Evolutionary conservation across 345 rosid species (phyloP), one percentile per base, ranked within the genome.

Genomic region (Eucalyptus marginata): DNA sequence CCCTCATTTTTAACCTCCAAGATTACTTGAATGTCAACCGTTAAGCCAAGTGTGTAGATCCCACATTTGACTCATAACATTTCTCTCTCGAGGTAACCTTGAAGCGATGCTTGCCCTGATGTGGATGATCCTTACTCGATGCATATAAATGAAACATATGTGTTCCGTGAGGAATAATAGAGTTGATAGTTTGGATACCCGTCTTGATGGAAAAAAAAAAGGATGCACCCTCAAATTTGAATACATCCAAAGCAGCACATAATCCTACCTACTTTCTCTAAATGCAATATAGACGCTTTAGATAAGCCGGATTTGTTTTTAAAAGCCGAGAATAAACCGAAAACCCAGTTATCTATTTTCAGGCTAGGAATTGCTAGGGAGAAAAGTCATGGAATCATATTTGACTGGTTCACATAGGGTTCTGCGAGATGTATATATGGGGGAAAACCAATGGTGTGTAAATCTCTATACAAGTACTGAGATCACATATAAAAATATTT

Each of bases 1-100:
- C 40, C 76, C 76, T 64, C 76, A n/a, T 64, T 64, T n/a, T n/a
- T n/a, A n/a, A 64, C 20, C 76, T 64, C 11, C 76, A 64, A n/a
- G 20, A 16, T 64, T n/a, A n/a, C 11, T 14, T 1, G 3, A 64
- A n/a, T 0, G 5, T 64, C 76, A 14, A n/a, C 20, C 3, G 0
- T 64, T n/a, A 64, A n/a, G 17, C 10, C 20, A 64, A 64, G 36
- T n/a, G 40, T 64, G 40, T 33, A 64, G 5, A 64, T 64, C 76
- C 6, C 36, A 64, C 20, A 16, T n/a, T 64, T 16, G 40, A 64
- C 36, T 64, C 2, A 7, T n/a, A 64, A 64, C 20, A n/a, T 64
- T 64, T 64, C 36, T 33, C 76, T 64, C 18, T 7, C 6, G 1
- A n/a, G 20, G 0, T 4, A n/a, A 64, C 20, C 76, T n/a, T n/a